These are phyloP conservation scores for Uronychia binucleata DNA, from an alignment of 73 alveolate genomes.

Conservation along the genomic window DNA sequence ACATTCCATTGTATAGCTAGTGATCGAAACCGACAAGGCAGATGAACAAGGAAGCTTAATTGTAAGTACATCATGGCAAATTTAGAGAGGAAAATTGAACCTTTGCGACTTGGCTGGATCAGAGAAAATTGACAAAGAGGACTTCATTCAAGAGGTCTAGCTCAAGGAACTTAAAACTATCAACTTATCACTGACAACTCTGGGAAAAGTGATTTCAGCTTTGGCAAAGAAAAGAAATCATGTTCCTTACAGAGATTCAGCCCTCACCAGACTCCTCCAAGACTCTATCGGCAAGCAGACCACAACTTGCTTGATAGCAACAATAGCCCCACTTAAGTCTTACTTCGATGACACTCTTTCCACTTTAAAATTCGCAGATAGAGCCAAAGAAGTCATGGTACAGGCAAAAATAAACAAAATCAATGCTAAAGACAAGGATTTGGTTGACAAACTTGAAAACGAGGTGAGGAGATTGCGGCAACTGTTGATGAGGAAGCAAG, in stretches of 20 bases:
- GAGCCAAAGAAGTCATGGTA: slow-evolving; percentile 31
- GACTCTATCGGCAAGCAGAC: slow-evolving; percentile 94
- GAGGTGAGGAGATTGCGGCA: slow-evolving; percentile 1
- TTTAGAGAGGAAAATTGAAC: slow-evolving; percentile 69
- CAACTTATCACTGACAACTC: slow-evolving; percentile 77
- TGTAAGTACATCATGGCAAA: slow-evolving; percentile 2
- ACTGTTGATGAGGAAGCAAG: slow-evolving; percentile 44
- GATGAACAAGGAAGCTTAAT: slow-evolving; percentile 43
- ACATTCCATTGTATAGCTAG: slow-evolving; percentile 64
- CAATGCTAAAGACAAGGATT: slow-evolving; percentile 33
- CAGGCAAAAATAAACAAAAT: not conserved
- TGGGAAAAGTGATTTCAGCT: slow-evolving; percentile 70
- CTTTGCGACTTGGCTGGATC: slow-evolving; percentile 96
- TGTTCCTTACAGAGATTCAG: slow-evolving; percentile 42
- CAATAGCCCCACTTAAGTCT: not conserved
- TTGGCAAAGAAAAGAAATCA: slow-evolving; percentile 8
- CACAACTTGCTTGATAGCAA: slow-evolving; percentile 28
- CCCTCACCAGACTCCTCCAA: slow-evolving; percentile 54
- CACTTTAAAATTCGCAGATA: slow-evolving; percentile 47
- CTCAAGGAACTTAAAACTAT: slow-evolving; percentile 75
- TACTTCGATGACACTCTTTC: slow-evolving; percentile 20
- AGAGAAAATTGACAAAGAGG: slow-evolving; percentile 70
- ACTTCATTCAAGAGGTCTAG: slow-evolving; percentile 56
- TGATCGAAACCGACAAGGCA: slow-evolving; percentile 44
- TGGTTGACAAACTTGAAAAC: slow-evolving; percentile 65